Evolutionary conservation across 257 asterid species (phyloP).

Genomic region (Solanum lignicaule): DNA sequence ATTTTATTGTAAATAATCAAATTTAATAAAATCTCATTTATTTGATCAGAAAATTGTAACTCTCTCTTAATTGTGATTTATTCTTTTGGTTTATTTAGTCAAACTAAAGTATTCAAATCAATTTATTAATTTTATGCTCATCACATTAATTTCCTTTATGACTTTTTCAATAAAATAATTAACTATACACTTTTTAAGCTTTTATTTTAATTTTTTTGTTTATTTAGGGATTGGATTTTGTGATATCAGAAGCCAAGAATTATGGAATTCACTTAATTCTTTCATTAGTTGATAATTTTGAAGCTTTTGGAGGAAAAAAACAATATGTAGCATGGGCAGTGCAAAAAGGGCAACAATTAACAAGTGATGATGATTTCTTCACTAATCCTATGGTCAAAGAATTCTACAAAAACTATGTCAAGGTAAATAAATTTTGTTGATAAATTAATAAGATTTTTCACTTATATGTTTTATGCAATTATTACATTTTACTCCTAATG

Average conservation of each 20-base stretch:
- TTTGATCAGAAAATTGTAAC: background rate
- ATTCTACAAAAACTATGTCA: conserved; percentile 17
- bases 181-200: background rate
- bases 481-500: background rate
- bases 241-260: conserved; percentile 18
- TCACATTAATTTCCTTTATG: background rate
- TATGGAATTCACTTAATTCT: conserved; percentile 16
- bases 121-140: background rate
- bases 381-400: conserved; percentile 7
- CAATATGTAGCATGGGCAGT: conserved; percentile 22
- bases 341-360: conserved; percentile 8
- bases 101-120: background rate
- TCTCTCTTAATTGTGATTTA: background rate
- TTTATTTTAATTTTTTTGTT: background rate
- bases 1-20: background rate
- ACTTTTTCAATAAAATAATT: background rate
- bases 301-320: conserved; percentile 19
- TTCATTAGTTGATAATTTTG: conserved; percentile 17
- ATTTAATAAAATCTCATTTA: background rate
- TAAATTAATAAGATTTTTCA: background rate
- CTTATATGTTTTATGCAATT: background rate
- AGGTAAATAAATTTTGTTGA: background rate
- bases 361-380: conserved; percentile 22
- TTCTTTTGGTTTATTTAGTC: background rate
- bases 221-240: conserved; percentile 23